Conservation (phyloP, 257 asterid species). For the Solanum sejunctum region DNA sequence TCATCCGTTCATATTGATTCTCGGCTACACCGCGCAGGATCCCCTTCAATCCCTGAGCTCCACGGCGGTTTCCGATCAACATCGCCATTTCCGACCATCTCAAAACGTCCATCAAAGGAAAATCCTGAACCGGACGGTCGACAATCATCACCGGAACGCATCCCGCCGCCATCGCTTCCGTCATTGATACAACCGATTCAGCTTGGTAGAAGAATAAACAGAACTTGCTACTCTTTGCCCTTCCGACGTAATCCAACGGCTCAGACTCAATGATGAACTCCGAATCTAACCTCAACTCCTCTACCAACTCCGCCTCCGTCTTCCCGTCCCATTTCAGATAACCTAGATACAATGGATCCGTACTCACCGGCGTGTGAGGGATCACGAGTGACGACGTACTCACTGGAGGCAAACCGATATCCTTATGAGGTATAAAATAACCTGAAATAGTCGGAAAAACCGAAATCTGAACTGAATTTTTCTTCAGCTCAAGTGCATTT, state of each 20-base stretch:
- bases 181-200: slow-evolving; percentile 28
- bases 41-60: slow-evolving; percentile 38
- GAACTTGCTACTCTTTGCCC: slow-evolving; percentile 37
- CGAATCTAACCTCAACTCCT: slow-evolving; percentile 30
- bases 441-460: slow-evolving; percentile 66
- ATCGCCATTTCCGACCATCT: slow-evolving; percentile 57
- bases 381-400: slow-evolving; percentile 2
- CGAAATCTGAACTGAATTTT: slow-evolving; percentile 65
- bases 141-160: slow-evolving; percentile 85
- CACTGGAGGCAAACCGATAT: slow-evolving; percentile 50
- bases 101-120: slow-evolving; percentile 72
- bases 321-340: slow-evolving; percentile 46
- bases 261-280: slow-evolving; percentile 39
- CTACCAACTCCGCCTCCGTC: slow-evolving; percentile 27
- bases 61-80: slow-evolving; percentile 40
- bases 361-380: slow-evolving; percentile 2
- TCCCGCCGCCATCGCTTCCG: slow-evolving; percentile 55
- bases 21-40: slow-evolving; percentile 36
- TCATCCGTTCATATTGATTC: slow-evolving; percentile 45
- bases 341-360: slow-evolving; percentile 22
- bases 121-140: slow-evolving; percentile 74
- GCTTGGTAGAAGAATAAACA: slow-evolving; percentile 46
- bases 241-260: slow-evolving; percentile 7
- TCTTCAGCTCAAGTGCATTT: slow-evolving; percentile 75
- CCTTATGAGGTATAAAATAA: slow-evolving; percentile 70